Base-by-base conservation (phyloP, 768 basidiomycete genomes). In the Serendipita sp. region DNA sequence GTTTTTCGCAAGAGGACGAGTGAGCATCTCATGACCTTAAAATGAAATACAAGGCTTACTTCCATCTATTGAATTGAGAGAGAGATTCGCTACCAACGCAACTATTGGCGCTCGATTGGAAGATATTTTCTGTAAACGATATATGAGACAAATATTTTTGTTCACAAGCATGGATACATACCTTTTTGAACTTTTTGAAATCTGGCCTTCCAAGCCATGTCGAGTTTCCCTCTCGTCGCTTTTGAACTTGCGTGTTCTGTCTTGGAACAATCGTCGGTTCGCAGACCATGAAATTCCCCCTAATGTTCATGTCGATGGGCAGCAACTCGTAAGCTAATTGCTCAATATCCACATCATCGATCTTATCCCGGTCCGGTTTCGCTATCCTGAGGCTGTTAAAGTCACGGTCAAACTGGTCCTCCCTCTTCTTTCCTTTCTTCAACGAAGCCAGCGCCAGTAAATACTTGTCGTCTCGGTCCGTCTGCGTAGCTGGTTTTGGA, bases 231-330 rank as follows among this genome's bases (percentile, higher is more conserved):
- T 63, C 69, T 16, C 41, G 64, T n/a, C 65, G 42, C 58, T 42
- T 43, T 30, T 33, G 42, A 24, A 28, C 45, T 34, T 63, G 41
- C 20, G 41, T 61, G 42, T 44, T 20, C 34, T 64, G 74, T 75
- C 68, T 71, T 72, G 68, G 77, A 9, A 84, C 74, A 31, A 83
- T 82, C 75, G 86, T 73, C 64, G 86, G 84, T 31, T 85, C 72
- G 30, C 88, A 79, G 2, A 86, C 80, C 87, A 90, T 88, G 65
- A 90, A 89, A 68, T 89, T 89, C 0, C 88, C 88, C 48, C 84
- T 71, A 41, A 89, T 43, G 63, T 78, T 78, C 2, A 71, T 72
- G 58, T 85, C 80, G 63, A 88, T 68, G 13, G 83, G 70, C 2
- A 74, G 77, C 84, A 83, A 86, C 50, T 79, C 76, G 44, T 78